Evolutionary conservation across 768 basidiomycete genomes (phyloP).

Genomic region (Postia placenta): DNA sequence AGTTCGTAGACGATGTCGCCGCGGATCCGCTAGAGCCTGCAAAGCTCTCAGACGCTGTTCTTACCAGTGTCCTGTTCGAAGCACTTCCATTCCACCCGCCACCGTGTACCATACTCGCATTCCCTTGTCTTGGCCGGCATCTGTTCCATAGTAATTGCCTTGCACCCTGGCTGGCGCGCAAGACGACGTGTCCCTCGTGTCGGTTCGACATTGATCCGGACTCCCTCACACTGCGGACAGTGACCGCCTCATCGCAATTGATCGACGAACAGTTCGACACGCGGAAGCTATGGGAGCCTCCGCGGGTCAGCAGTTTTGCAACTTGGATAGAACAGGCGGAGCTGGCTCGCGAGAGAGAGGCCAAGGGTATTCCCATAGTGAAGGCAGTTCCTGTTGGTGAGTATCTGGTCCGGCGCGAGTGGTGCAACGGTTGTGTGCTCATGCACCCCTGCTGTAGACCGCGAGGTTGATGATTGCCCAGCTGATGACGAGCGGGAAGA

Average conservation of each 20-base stretch:
- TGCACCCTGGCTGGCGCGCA: slow-evolving; percentile 75
- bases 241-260: not conserved
- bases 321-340: slow-evolving; percentile 20
- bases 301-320: slow-evolving; percentile 10
- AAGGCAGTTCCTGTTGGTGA: not conserved
- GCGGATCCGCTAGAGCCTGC: slow-evolving; percentile 2
- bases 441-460: not conserved
- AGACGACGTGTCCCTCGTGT: slow-evolving; percentile 82
- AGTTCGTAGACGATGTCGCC: slow-evolving; percentile 34
- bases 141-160: slow-evolving; percentile 76
- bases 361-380: not conserved
- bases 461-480: not conserved
- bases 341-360: not conserved
- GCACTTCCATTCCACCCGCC: slow-evolving; percentile 15
- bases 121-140: slow-evolving; percentile 64
- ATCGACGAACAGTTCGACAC: not conserved
- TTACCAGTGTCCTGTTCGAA: slow-evolving; percentile 3
- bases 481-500: not conserved
- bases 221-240: slow-evolving; percentile 44
- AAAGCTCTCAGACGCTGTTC: not conserved
- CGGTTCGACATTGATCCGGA: slow-evolving; percentile 79
- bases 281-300: slow-evolving; percentile 17
- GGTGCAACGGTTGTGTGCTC: not conserved
- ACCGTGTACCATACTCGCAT: slow-evolving; percentile 45
- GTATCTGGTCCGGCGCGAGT: not conserved